Base-by-base conservation (phyloP, 257 asterid genomes). In the Solanum peruvianum region DNA sequence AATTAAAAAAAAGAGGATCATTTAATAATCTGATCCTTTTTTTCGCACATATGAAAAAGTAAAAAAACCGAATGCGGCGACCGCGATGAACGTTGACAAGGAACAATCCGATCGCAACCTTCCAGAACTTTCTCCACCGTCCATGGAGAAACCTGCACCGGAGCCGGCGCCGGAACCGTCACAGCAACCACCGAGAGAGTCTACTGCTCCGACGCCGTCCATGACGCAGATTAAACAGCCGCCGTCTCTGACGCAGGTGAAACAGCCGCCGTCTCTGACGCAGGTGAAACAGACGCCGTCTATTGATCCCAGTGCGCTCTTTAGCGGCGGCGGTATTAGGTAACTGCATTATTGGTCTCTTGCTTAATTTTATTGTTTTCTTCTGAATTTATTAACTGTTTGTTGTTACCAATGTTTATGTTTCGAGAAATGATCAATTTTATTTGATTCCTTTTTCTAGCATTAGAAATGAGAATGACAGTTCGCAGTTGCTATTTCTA, bases 261-360 rank as follows among this genome's bases (percentile, higher is more conserved):
- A 64, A 6, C 86, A 86, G 69, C 88, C 67, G 41, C 83, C 78
- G n/a, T 52, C 58, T 2, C 11, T 42, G 42, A 15, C 87, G 41
- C 76, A 82, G 73, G 31, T 89, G 78, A 86, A 62, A 4, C 86
- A 87, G 27, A 85, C 70, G 31, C 69, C 71, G 71, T 87, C 93
- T 41, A 88, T 90, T 88, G 88, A 90, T 81, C 92, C 92, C 2
- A 91, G 91, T 77, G 93, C 91, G 58, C 86, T 93, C 41, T 80
- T 78, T 67, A 93, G 95, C 85, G 98, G 98, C 16, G 95, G 98
- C 67, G 96, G 96, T 72, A 84, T 89, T 88, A 93, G 98, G 98
- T 91, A 86, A 44, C 41, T 80, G 67, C 85, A 49, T 29, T 80
- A 29, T 49, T 25, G 13, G 58, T 15, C 25, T n/a, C 44, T 23